phyloP scores from a whole-genome alignment of 495 filamentous ascomycete species.

The Pyronema omphalodes region DNA sequence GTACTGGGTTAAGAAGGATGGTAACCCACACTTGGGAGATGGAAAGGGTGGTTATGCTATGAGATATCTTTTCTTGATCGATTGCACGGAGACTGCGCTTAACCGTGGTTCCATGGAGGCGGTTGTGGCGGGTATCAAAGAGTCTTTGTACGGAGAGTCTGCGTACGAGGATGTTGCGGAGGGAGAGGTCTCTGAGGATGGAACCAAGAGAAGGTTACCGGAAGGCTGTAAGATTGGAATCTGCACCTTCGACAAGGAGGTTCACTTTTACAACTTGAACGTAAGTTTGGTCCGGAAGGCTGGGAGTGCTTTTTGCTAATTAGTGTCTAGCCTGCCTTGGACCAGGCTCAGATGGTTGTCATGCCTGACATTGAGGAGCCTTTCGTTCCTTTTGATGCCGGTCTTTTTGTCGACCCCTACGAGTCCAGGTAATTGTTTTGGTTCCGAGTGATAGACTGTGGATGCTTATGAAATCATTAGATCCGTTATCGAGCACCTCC shows the following conservation, averaged over 20 bases:
- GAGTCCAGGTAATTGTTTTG: slow-evolving; percentile 48
- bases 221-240: slow-evolving; percentile 78
- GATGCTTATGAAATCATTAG: slow-evolving; percentile 23
- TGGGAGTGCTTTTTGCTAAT: slow-evolving; percentile 9
- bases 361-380: slow-evolving; percentile 97
- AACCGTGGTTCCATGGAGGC: slow-evolving; percentile 80
- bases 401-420: slow-evolving; percentile 88
- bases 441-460: not conserved
- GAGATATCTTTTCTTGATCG: slow-evolving; percentile 77
- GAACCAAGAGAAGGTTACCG: slow-evolving; percentile 46
- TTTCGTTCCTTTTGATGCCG: slow-evolving; percentile 81
- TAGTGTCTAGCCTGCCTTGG: slow-evolving; percentile 41
- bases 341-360: slow-evolving; percentile 92
- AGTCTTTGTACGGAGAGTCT: slow-evolving; percentile 54
- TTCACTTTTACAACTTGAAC: slow-evolving; percentile 93
- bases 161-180: slow-evolving; percentile 28
- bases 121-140: slow-evolving; percentile 74
- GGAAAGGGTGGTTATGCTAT: slow-evolving; percentile 29
- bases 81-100: slow-evolving; percentile 75
- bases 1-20: slow-evolving; percentile 85
- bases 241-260: slow-evolving; percentile 83
- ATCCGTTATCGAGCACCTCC: slow-evolving; percentile 64
- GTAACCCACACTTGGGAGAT: slow-evolving; percentile 37
- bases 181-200: slow-evolving; percentile 34
- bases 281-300: slow-evolving; percentile 30